phyloP scores from a whole-genome alignment of 2,329 filamentous ascomycete species.

The Eutypa lata region DNA sequence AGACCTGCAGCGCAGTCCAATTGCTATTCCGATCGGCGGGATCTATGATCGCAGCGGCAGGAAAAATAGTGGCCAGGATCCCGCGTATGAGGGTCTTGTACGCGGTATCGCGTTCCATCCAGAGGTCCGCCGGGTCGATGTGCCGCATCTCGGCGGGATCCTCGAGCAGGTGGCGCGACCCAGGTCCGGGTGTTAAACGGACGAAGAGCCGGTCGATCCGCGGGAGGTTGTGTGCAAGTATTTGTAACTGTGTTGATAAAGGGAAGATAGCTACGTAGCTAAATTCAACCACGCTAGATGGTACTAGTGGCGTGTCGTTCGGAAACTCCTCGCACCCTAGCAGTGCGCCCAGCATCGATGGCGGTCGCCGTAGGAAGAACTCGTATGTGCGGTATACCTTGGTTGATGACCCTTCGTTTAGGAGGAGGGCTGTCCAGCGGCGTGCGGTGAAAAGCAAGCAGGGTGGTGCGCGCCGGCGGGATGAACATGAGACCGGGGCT shows the following conservation, averaged over 20 bases:
- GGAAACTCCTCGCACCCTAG: constrained; percentile 38
- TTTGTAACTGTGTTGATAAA: constrained; percentile 57
- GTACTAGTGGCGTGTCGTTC: constrained; percentile 35
- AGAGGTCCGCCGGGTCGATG: constrained; percentile 41
- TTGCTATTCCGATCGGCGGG: constrained; percentile 23
- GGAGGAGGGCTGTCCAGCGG: constrained; percentile 61
- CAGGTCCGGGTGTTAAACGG: constrained; percentile 40
- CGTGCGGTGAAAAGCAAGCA: constrained; percentile 53
- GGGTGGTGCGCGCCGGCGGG: constrained; percentile 13
- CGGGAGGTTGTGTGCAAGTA: constrained; percentile 45
- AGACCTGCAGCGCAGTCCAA: constrained; percentile 42
- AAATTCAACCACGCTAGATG: constrained; percentile 44
- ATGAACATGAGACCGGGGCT: not conserved
- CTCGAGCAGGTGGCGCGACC: constrained; percentile 29
- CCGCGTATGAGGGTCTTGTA: constrained; percentile 45
- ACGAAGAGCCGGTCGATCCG: constrained; percentile 52
- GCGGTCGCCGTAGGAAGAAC: constrained; percentile 64
- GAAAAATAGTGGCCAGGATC: constrained; percentile 22
- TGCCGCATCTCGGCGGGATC: constrained; percentile 35
- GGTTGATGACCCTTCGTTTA: constrained; percentile 77
- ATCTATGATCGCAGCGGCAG: constrained; percentile 14
- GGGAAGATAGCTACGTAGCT: constrained; percentile 67
- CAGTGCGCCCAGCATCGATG: constrained; percentile 56
- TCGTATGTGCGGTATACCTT: constrained; percentile 69
- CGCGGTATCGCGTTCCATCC: constrained; percentile 52